Evolutionary conservation across 148 eudicot genomes (phyloP).

Genomic region (Persicaria tinctoria): DNA sequence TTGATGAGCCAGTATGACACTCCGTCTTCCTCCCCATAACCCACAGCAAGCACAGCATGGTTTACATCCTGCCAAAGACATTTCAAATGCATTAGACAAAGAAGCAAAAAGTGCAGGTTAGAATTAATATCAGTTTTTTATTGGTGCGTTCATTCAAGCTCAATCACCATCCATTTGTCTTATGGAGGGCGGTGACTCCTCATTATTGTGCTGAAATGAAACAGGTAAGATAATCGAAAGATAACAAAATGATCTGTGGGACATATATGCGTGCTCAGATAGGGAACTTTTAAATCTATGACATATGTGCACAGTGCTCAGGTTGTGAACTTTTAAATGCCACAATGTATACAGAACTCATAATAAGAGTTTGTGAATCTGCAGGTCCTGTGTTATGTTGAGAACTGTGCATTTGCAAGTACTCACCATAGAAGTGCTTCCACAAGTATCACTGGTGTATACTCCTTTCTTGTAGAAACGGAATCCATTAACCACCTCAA

Average conservation of each 20-base stretch:
- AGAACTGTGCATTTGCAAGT: neutral
- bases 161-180: neutral
- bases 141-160: neutral
- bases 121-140: neutral
- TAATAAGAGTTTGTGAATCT: neutral
- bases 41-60: constrained; percentile 99
- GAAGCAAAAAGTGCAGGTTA: neutral
- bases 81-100: neutral
- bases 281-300: too few species aligned
- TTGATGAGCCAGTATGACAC: constrained; percentile 90
- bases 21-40: constrained; percentile 86
- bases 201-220: neutral
- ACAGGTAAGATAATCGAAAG: neutral
- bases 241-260: neutral
- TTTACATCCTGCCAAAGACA: constrained; percentile 76
- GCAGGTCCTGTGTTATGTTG: neutral
- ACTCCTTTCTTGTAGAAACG: constrained; percentile 70
- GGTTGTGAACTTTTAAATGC: neutral
- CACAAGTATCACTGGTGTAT: constrained; percentile 78
- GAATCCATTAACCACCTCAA: constrained; percentile 73
- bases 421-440: constrained; percentile 74
- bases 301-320: too few species aligned
- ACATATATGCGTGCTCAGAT: too few species aligned
- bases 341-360: neutral
- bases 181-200: too few species aligned